Evolutionary conservation across 2,329 filamentous ascomycete species (phyloP), one percentile per base, ranked within the genome.

Genomic region (Pyrenophora seminiperda): DNA sequence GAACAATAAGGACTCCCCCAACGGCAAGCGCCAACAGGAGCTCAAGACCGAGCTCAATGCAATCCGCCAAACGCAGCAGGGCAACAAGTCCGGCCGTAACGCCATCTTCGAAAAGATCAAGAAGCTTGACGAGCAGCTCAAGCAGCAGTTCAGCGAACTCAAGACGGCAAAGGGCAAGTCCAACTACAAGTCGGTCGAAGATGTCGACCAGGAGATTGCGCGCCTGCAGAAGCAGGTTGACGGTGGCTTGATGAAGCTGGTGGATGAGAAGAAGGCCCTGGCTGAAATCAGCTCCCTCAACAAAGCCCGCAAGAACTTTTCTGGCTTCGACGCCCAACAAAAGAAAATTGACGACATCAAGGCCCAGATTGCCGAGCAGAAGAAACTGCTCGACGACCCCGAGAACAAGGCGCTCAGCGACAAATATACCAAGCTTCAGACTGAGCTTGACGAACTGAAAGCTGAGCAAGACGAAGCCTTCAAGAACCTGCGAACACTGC

Each of bases 181-280:
- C 54, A 79, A 85, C 44, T 97, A 88, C 84, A 96, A 94, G 83
- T 91, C 81, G 63, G 83, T 85, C 46, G 92, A 96, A 50, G 94
- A 97, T 57, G 79, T 99, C 59, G 91, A 97, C 73, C 81, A 82
- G 57, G 85, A 94, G 75, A 94, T 97, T 65, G 82, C 84, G 53
- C 81, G 81, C 43, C 85, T 97, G 45, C 90, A 96, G 61, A 87
- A 87, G 75, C 84, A 93, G 73, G 91, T 97, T 64, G 90, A 96
- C 73, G 83, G 86, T 29, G 93, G 93, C 59, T 88, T 83, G 73
- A 92, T 99, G 88, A 96, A 92, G 78, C 80, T 99, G 42, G 94
- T 97, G 9, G 94, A 99, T 66, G 94, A 97, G 84, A 95, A 91
- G 82, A 97, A 97, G 83, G 87, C 90, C 7, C 81, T 97, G 15